These are phyloP conservation scores for Diaporthe sp. DNA, from an alignment of 2,329 filamentous ascomycete genomes.

Conservation along the genomic window DNA sequence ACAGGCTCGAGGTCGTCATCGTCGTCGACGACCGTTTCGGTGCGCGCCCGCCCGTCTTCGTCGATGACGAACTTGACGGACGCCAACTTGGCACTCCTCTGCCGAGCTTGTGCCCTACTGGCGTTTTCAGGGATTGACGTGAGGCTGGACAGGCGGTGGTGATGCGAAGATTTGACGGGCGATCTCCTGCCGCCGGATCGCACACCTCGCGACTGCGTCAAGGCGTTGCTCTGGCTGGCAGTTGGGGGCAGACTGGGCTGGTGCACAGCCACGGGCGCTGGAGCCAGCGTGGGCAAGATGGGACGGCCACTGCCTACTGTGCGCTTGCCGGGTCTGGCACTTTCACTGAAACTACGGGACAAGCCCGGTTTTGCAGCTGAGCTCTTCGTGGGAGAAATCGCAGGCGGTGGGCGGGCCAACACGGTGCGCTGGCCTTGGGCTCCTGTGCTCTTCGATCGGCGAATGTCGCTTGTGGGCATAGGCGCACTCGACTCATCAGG, in stretches of 20 bases:
- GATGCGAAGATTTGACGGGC: conserved; percentile 61
- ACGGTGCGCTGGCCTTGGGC: conserved; percentile 58
- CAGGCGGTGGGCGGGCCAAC: conserved; percentile 55
- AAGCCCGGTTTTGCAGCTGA: conserved; percentile 62
- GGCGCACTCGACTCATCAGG: conserved; percentile 48
- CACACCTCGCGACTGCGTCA: conserved; percentile 52
- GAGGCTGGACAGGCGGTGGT: conserved; percentile 64
- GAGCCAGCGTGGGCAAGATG: conserved; percentile 62
- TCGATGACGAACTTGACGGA: conserved; percentile 76
- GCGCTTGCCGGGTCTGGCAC: conserved; percentile 57
- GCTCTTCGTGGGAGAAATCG: conserved; percentile 65
- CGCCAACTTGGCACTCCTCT: conserved; percentile 55
- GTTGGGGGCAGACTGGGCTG: conserved; percentile 32
- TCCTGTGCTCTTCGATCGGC: conserved; percentile 61
- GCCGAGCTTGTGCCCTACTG: conserved; percentile 56
- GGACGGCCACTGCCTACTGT: conserved; percentile 51
- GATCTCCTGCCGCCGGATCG: conserved; percentile 63
- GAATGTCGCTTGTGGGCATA: conserved; percentile 52
- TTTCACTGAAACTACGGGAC: conserved; percentile 69
- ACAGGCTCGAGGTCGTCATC: conserved; percentile 51
- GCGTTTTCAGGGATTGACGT: conserved; percentile 69
- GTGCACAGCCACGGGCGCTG: conserved; percentile 54
- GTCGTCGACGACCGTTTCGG: conserved; percentile 63
- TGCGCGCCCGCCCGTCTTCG: conserved; percentile 69
- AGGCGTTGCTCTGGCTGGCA: conserved; percentile 43